Evolutionary conservation across 2,329 filamentous ascomycete genomes (phyloP), one percentile per base, ranked within the genome.

Genomic region (Xylaria sp.): DNA sequence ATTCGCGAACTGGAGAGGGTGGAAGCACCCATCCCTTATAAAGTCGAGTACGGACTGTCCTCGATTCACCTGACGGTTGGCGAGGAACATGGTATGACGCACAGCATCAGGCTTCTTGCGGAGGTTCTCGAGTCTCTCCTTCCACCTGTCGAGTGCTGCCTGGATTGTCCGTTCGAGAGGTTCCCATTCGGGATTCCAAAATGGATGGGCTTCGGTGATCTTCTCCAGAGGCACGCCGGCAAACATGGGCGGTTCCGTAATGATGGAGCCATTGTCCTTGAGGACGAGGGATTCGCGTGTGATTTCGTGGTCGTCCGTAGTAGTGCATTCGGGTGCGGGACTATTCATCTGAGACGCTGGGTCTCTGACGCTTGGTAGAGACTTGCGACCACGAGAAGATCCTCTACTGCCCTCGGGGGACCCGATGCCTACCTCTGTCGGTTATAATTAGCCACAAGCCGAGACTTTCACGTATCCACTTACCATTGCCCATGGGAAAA

Each of bases 131-230:
- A 83, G 79, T 74, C 84, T 87, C 38, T 81, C 79, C 22, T 79
- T 78, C 84, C 85, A 87, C 44, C 79, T 80, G 6, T 81, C 77
- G 7, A 86, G 76, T 39, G 82, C 78, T 0, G 80, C 78, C 49
- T 80, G 76, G 7, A 87, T 81, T 6, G 81, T 69, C 1, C 74
- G 73, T 61, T 81, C 80, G 4, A 87, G 76, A 3, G 82, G 75
- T 11, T 80, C 80, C 86, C 86, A 89, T 3, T 81, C 79, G 0
- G 80, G 74, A 15, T 88, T 85, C 86, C 86, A 89, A 73, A 88
- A 88, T 0, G 84, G 82, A 45, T 88, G 82, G 7, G 72, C 75
- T 17, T 80, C 77, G 45, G 81, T 75, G 55, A 88, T 86, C 72
- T 85, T 86, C 42, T 78, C 81, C 2, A 87, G 69, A 0, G 86